phyloP scores from a whole-genome alignment of 306 rosid species.

The Lupinus albus region DNA sequence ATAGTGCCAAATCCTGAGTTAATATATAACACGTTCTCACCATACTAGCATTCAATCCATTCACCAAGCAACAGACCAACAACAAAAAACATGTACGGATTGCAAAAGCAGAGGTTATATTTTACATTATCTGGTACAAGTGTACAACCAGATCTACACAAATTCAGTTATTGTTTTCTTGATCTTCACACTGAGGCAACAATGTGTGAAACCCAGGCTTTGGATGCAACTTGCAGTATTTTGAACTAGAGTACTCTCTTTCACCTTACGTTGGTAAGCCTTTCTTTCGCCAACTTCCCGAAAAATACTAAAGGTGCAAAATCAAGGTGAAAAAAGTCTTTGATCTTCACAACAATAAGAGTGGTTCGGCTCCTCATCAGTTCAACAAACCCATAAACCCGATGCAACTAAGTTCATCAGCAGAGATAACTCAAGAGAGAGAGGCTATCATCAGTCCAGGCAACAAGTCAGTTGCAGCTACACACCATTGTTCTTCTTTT shows the following conservation, averaged over 20 bases:
- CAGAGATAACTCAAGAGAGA: not conserved
- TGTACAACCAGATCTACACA: constrained; percentile 4
- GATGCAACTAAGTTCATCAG: constrained; percentile 10
- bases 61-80: not conserved
- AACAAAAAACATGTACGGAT: not conserved
- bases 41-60: too few species aligned
- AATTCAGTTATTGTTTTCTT: not conserved
- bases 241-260: constrained; percentile 6
- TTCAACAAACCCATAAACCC: constrained; percentile 15
- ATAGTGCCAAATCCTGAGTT: too few species aligned
- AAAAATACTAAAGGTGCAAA: constrained; percentile 2
- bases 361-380: not conserved
- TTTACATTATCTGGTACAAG: constrained; percentile 19
- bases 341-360: not conserved
- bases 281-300: not conserved
- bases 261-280: not conserved
- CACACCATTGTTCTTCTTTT: constrained; percentile 5
- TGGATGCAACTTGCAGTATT: not conserved
- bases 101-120: not conserved
- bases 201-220: too few species aligned
- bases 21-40: too few species aligned
- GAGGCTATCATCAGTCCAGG: constrained; percentile 14
- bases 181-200: not conserved
- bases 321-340: not conserved
- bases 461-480: not conserved